Evolutionary conservation across 768 basidiomycete genomes (phyloP).

Genomic region (Tubosaeta sp.): DNA sequence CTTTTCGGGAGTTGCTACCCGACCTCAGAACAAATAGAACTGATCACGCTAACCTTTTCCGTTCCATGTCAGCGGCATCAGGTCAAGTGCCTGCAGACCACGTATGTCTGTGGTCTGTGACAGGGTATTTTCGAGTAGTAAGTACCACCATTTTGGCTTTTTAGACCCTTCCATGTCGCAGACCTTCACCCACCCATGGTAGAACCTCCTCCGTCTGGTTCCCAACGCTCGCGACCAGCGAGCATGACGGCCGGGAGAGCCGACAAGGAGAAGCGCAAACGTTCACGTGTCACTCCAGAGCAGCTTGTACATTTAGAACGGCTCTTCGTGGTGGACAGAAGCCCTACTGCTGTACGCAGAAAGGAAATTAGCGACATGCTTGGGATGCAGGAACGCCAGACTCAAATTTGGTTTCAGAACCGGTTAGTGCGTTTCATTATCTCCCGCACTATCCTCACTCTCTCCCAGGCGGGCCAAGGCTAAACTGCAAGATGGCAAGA

Average conservation of each 20-base stretch:
- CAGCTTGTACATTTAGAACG: conserved; percentile 74
- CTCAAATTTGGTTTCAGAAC: conserved; percentile 90
- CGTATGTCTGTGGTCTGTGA: conserved; percentile 27
- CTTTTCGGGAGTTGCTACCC: conserved; percentile 31
- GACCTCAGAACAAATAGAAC: conserved; percentile 23
- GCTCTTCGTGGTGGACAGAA: conserved; percentile 63
- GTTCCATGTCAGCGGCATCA: conserved; percentile 29
- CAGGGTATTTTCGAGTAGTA: conserved; percentile 15
- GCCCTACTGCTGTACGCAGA: conserved; percentile 65
- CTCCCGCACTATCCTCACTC: neutral
- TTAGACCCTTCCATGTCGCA: conserved; percentile 19
- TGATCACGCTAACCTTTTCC: conserved; percentile 20
- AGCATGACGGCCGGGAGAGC: conserved; percentile 25
- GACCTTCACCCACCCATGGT: conserved; percentile 17
- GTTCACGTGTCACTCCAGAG: conserved; percentile 74
- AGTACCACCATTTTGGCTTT: conserved; percentile 25
- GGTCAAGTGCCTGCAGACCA: conserved; percentile 17
- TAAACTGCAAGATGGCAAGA: conserved; percentile 63
- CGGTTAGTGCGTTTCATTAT: conserved; percentile 34
- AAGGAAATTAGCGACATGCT: conserved; percentile 70
- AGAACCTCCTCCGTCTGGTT: conserved; percentile 35
- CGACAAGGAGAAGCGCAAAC: conserved; percentile 61
- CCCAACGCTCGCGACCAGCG: conserved; percentile 33
- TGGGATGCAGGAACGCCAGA: conserved; percentile 84
- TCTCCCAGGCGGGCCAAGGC: conserved; percentile 71